Evolutionary conservation across 2,329 filamentous ascomycete genomes (phyloP), one percentile per base, ranked within the genome.

Genomic region (Tolypocladium ovalisporum): DNA sequence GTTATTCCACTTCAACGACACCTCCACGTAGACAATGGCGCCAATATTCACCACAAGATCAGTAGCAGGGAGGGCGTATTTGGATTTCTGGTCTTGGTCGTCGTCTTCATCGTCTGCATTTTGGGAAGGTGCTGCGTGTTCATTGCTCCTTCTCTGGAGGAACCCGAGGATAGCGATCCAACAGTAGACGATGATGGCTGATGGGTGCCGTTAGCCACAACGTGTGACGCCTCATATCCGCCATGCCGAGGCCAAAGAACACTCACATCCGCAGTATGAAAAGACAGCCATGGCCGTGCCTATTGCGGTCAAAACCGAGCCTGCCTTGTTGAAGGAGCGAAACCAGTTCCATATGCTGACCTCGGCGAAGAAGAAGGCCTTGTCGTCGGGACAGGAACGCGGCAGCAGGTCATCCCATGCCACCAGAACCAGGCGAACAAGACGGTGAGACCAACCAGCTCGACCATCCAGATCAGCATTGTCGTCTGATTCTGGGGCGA

Each of bases 341-440:
- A 64, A 64, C 63, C 64, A 66, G 19, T 62, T 56, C 63, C 63
- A 66, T 19, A 66, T 62, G 58, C 62, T 63, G 40, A 65, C 64
- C 49, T 67, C 66, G 13, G 63, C 64, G 56, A 71, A 70, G 56
- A 65, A 62, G 44, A 67, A 68, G 32, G 62, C 62, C 39, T 64
- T 63, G 59, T 65, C 63, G 32, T 65, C 62, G 12, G 56, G 54
- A 35, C 64, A 66, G 4, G 58, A 56, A 1, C 59, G 54, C 4
- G 55, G 58, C 47, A 66, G 57, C 13, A 60, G 58, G 32, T 65
- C 63, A 65, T 63, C 34, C 62, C 63, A 24, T 62, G 56, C 63
- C 63, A 65, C 62, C 63, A 65, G 29, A 63, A 66, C 62, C 64
- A 66, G 22, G 58, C 56, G n/a, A 60, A 63, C 7, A 64, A 55